Evolutionary conservation across 1,139 yeast species (phyloP).

Genomic region (Lodderomyces orthopsilosis): DNA sequence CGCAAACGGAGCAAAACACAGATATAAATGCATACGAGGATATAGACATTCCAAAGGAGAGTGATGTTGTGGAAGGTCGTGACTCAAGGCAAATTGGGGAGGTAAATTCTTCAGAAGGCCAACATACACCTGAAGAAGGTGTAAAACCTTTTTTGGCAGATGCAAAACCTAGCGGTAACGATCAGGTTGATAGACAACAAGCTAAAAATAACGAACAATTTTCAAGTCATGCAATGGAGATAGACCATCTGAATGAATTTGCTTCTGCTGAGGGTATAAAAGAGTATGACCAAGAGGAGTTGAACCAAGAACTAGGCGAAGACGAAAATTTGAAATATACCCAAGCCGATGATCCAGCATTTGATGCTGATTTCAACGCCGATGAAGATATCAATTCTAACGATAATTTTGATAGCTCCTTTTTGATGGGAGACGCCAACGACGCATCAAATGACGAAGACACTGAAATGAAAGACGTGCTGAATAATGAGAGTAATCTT

Average conservation of each 20-base stretch:
- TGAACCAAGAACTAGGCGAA: constrained; percentile 17
- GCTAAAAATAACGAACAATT: not conserved
- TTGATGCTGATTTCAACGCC: constrained; percentile 14
- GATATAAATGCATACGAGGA: not conserved
- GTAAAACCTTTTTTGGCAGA: too few relatives aligned
- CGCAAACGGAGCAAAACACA: not conserved
- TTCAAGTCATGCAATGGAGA: constrained; percentile 5
- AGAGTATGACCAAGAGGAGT: constrained; percentile 39
- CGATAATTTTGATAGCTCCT: constrained; percentile 13
- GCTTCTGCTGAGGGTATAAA: constrained; percentile 43
- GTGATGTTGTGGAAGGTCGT: not conserved
- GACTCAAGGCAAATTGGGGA: not conserved
- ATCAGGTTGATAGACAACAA: not conserved
- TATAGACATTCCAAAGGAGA: not conserved
- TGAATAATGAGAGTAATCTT: constrained; percentile 6
- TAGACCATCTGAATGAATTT: constrained; percentile 6
- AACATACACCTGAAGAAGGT: too few relatives aligned
- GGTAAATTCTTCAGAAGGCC: too few relatives aligned
- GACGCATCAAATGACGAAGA: constrained; percentile 22
- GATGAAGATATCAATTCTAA: constrained; percentile 11
- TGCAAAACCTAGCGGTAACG: not conserved
- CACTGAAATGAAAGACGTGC: constrained; percentile 21
- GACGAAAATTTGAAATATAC: constrained; percentile 14
- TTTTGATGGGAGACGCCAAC: constrained; percentile 14
- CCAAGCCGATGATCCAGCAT: constrained; percentile 15